phyloP scores from a whole-genome alignment of 1,284 basidiomycete genomes.

The Wallemia ichthyophaga region DNA sequence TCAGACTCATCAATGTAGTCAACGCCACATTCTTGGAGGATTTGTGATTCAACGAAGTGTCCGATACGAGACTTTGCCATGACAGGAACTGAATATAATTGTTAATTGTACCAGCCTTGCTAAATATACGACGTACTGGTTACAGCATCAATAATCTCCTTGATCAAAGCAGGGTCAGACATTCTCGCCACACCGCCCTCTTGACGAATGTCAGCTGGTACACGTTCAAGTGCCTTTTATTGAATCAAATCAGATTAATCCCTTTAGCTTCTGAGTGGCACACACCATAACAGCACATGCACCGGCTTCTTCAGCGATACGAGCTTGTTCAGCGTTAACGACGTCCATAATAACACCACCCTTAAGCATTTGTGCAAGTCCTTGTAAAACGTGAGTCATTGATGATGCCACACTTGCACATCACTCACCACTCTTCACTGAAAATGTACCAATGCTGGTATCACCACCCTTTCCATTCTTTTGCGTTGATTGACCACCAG shows the following conservation, averaged over 20 bases:
- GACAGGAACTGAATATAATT: slow-evolving; percentile 33
- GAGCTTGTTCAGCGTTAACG: slow-evolving; percentile 56
- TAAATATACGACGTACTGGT: slow-evolving; percentile 6
- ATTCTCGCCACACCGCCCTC: slow-evolving; percentile 78
- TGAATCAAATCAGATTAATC: no score
- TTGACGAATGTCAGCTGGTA: slow-evolving; percentile 76
- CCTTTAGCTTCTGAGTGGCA: no score
- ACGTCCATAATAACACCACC: slow-evolving; percentile 85
- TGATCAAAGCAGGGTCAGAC: slow-evolving; percentile 93
- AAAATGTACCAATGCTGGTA: slow-evolving; percentile 48
- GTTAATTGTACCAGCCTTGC: neutral
- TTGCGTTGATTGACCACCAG: slow-evolving; percentile 12
- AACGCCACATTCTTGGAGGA: slow-evolving; percentile 72
- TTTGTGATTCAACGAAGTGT: slow-evolving; percentile 85
- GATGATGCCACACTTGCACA: neutral
- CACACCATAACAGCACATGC: slow-evolving; percentile 95
- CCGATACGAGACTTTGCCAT: slow-evolving; percentile 65
- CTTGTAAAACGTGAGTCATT: slow-evolving; percentile 1
- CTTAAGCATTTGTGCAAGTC: slow-evolving; percentile 77
- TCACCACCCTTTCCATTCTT: slow-evolving; percentile 25
- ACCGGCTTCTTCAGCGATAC: slow-evolving; percentile 89
- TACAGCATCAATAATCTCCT: slow-evolving; percentile 45
- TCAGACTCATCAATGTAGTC: slow-evolving; percentile 98
- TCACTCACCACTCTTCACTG: slow-evolving; percentile 54
- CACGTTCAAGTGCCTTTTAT: slow-evolving; percentile 34